phyloP scores from a whole-genome alignment of 1,139 yeast species.

The Citeromyces hawaiiensis region DNA sequence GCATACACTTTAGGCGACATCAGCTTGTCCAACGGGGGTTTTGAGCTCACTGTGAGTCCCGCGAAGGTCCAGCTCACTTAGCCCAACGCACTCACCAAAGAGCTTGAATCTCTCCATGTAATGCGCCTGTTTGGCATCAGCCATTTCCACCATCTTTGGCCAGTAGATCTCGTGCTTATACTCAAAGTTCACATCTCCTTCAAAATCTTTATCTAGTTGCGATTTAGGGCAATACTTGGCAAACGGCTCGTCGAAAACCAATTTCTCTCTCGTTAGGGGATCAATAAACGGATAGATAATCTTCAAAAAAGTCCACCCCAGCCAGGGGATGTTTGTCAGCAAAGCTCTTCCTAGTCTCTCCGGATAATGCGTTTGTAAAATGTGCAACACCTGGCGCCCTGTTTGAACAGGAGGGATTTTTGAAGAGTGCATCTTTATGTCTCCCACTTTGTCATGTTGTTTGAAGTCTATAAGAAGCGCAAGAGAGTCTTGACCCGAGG shows the following conservation, averaged over 20 bases:
- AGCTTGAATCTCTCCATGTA: slow-evolving; percentile 32
- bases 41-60: slow-evolving; percentile 34
- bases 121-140: slow-evolving; percentile 23
- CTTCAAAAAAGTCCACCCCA: slow-evolving; percentile 83
- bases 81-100: slow-evolving; percentile 37
- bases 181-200: slow-evolving; percentile 69
- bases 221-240: slow-evolving; percentile 65
- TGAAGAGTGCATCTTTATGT: slow-evolving; percentile 29
- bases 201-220: slow-evolving; percentile 75
- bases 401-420: slow-evolving; percentile 77
- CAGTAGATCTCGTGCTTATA: slow-evolving; percentile 39
- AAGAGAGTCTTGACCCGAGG: slow-evolving; percentile 86
- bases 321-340: slow-evolving; percentile 84
- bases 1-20: not conserved
- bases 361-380: slow-evolving; percentile 90
- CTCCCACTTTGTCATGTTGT: slow-evolving; percentile 35
- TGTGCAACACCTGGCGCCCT: slow-evolving; percentile 73
- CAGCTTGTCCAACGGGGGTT: slow-evolving; percentile 19
- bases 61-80: slow-evolving; percentile 64
- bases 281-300: slow-evolving; percentile 90
- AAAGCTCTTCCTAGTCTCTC: slow-evolving; percentile 88
- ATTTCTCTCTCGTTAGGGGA: slow-evolving; percentile 84
- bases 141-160: slow-evolving; percentile 32
- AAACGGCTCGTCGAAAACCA: slow-evolving; percentile 84
- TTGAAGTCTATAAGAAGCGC: slow-evolving; percentile 87